phyloP scores from a whole-genome alignment of 805 yeast genomes.

The Candida sithepensis region DNA sequence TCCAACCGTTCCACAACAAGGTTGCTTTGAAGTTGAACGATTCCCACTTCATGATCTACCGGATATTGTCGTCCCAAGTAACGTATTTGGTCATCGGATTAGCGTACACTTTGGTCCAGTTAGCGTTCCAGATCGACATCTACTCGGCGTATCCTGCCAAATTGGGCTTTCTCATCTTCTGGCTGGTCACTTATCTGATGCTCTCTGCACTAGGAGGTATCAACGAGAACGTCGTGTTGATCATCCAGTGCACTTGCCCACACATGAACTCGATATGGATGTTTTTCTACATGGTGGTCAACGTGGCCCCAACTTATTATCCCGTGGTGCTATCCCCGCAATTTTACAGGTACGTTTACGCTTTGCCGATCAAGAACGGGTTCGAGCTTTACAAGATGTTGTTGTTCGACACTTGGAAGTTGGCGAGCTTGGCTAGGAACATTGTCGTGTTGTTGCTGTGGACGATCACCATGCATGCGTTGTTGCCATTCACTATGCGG shows the following conservation, averaged over 20 bases:
- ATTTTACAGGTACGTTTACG: slow-evolving; percentile 64
- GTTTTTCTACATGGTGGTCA: slow-evolving; percentile 61
- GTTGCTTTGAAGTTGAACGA: slow-evolving; percentile 45
- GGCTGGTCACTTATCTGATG: slow-evolving; percentile 60
- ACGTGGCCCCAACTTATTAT: slow-evolving; percentile 60
- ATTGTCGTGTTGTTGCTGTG: slow-evolving; percentile 56
- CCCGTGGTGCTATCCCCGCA: slow-evolving; percentile 51
- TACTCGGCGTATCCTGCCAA: slow-evolving; percentile 51
- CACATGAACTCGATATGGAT: slow-evolving; percentile 65
- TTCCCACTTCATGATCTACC: slow-evolving; percentile 44
- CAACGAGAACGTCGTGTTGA: slow-evolving; percentile 57
- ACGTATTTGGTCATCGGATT: slow-evolving; percentile 53
- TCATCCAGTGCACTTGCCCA: slow-evolving; percentile 48
- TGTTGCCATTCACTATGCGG: slow-evolving; percentile 36
- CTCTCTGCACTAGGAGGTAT: slow-evolving; percentile 72
- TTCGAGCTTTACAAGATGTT: slow-evolving; percentile 55
- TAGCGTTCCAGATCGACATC: slow-evolving; percentile 63
- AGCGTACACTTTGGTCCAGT: slow-evolving; percentile 55
- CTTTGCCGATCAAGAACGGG: slow-evolving; percentile 61
- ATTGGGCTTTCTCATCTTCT: slow-evolving; percentile 64
- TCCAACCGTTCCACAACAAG: slow-evolving; percentile 46
- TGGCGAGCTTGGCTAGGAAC: slow-evolving; percentile 53
- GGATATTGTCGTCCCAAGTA: slow-evolving; percentile 45
- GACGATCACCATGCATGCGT: slow-evolving; percentile 45
- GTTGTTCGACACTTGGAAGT: slow-evolving; percentile 50